phyloP scores from a whole-genome alignment of 495 filamentous ascomycete genomes.

The Gamarada debralockiae region DNA sequence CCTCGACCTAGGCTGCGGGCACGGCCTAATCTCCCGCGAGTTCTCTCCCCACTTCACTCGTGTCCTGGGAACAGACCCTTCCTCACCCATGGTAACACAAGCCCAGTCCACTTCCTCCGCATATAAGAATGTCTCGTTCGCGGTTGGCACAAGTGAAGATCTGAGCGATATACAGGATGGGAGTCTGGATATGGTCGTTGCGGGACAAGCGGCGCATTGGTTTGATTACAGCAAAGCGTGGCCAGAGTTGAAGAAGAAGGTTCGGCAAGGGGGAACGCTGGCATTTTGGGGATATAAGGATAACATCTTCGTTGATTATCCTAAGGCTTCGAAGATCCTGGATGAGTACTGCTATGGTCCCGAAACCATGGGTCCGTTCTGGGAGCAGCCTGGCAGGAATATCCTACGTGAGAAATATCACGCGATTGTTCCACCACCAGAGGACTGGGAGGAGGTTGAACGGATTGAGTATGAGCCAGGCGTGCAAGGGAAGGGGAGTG shows the following conservation, averaged over 20 bases:
- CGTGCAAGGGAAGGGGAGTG: conserved; percentile 28
- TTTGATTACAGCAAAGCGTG: conserved; percentile 52
- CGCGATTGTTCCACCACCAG: conserved; percentile 42
- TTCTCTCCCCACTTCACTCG: conserved; percentile 44
- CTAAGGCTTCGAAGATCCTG: conserved; percentile 43
- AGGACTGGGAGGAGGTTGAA: conserved; percentile 46
- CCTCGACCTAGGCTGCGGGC: conserved; percentile 60
- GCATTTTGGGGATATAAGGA: conserved; percentile 65
- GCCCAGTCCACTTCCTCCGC: conserved; percentile 31
- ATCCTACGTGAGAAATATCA: conserved; percentile 45
- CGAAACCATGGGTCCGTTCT: conserved; percentile 51
- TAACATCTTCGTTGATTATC: conserved; percentile 45
- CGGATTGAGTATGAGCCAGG: conserved; percentile 55
- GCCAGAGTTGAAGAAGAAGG: conserved; percentile 48
- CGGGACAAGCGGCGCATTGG: conserved; percentile 64
- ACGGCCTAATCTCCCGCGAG: conserved; percentile 52
- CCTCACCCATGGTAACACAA: conserved; percentile 52
- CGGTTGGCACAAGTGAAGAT: conserved; percentile 44
- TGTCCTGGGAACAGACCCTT: conserved; percentile 55
- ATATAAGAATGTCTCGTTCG: conserved; percentile 42
- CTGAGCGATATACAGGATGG: conserved; percentile 42
- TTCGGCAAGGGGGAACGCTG: conserved; percentile 51
- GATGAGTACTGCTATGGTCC: conserved; percentile 43
- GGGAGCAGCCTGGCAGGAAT: conserved; percentile 55
- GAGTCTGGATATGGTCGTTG: conserved; percentile 51